Evolutionary conservation across 2,329 filamentous ascomycete species (phyloP), one percentile per base, ranked within the genome.

Genomic region (Xylariomycetidae sp.): DNA sequence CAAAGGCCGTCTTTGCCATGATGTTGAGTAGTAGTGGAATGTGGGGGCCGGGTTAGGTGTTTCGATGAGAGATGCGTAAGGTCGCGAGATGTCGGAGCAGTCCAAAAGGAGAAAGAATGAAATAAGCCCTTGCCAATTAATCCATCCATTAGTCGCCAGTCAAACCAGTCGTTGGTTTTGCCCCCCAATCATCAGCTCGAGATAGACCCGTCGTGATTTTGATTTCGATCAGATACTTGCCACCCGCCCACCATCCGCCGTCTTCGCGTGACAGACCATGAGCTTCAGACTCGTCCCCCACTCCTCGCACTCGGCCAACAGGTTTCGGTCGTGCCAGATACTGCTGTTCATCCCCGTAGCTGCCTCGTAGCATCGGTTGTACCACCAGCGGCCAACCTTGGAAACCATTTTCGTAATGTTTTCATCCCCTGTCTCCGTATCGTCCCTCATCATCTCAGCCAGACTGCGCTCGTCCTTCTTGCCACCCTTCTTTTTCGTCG

Each of bases 371-470:
- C 90, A 96, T 33, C 85, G 79, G 8, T 80, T 85, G 61, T 95
- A 97, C 92, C 92, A 98, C 88, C 90, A 97, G 27, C 92, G 76
- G 2, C 88, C 90, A 9, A 97, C 90, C 42, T 81, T 83, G 12
- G 88, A 84, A 15, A 97, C 88, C 72, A 94, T 94, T 53, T 87
- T 89, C 11, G 88, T 87, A 53, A 97, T 95, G 45, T 80, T 82
- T 53, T 88, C 86, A 46, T 95, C 88, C 15, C 84, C 82, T 11
- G 74, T 67, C 1, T 77, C 70, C n/a, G 77, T 74, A 22, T 80
- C 72, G 44, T 87, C 81, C 18, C 72, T 79, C 61, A 88, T 82
- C 63, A 88, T 78, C 51, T 88, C 84, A 2, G 80, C 78, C 2
- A 88, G 65, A 42, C 69, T 76, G 14, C 72, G 64, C 33, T 74